Evolutionary conservation across 2,329 filamentous ascomycete species (phyloP).

Genomic region (Aspergillus sp.): DNA sequence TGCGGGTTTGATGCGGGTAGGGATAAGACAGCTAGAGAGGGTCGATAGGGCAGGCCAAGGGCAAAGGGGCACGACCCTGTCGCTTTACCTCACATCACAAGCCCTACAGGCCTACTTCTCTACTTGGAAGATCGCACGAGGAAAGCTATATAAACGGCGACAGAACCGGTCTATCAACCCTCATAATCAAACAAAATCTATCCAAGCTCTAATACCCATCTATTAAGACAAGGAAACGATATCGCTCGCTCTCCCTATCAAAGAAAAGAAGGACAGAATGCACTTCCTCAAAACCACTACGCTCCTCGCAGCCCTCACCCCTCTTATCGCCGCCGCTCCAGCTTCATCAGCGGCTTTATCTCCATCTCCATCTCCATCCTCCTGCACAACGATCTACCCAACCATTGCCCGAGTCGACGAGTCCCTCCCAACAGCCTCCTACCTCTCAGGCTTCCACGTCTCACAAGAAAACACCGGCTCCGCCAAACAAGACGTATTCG

Average conservation of each 20-base stretch:
- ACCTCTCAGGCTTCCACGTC: slow-evolving; percentile 9
- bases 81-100: too few relatives aligned
- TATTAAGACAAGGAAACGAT: too few relatives aligned
- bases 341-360: neutral
- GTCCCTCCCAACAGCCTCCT: slow-evolving; percentile 3
- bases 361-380: neutral
- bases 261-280: neutral
- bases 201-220: neutral
- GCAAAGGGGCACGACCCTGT: too few relatives aligned
- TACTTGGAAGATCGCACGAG: too few relatives aligned
- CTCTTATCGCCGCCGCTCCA: neutral
- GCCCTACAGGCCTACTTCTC: too few relatives aligned
- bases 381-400: slow-evolving; percentile 8
- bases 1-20: too few relatives aligned
- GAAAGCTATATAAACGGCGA: too few relatives aligned
- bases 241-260: too few relatives aligned
- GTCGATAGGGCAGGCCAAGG: too few relatives aligned
- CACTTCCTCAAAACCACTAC: slow-evolving; percentile 1
- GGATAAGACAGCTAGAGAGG: too few relatives aligned
- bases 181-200: neutral
- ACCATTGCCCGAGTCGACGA: slow-evolving; percentile 8
- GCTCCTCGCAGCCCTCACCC: neutral
- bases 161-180: too few relatives aligned
- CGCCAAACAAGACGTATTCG: slow-evolving; percentile 10
- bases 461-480: slow-evolving; percentile 2